Evolutionary conservation across 441 rosid genomes (phyloP).

Genomic region (Gossypium aridum): DNA sequence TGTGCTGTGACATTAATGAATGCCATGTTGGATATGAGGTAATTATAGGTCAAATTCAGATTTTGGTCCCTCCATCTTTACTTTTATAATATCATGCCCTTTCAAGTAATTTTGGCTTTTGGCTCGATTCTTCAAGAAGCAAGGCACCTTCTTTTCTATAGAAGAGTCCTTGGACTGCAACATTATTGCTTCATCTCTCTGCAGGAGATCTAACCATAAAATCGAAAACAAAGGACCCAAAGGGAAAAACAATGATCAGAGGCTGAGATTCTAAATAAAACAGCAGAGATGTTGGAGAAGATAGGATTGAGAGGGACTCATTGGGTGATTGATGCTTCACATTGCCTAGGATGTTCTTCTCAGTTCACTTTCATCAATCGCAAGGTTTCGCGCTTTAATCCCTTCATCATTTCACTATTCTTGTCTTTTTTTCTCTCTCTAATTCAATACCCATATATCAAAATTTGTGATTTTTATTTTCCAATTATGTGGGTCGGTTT

Average conservation of each 20-base stretch:
- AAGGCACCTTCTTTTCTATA: background rate
- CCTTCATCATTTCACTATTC: background rate
- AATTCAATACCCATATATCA: slow-evolving; percentile 11
- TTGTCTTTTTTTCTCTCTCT: background rate
- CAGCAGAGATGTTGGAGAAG: slow-evolving; percentile 67
- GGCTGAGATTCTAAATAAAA: background rate
- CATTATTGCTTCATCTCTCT: background rate
- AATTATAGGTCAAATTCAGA: background rate
- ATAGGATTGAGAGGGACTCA: slow-evolving; percentile 75
- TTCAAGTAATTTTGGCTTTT: background rate
- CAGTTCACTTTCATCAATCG: slow-evolving; percentile 96
- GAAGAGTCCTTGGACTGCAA: background rate
- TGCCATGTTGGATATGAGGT: background rate
- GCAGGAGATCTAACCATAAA: background rate
- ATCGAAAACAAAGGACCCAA: background rate
- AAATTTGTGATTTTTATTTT: slow-evolving; percentile 3
- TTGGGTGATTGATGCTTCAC: slow-evolving; percentile 90
- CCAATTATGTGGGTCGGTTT: background rate
- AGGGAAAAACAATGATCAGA: background rate
- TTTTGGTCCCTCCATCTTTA: background rate
- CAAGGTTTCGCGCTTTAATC: slow-evolving; percentile 47
- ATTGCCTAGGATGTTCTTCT: slow-evolving; percentile 95
- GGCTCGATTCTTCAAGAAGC: background rate
- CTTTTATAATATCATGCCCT: background rate
- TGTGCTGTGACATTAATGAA: background rate